These are phyloP conservation scores for Alternaria dauci DNA, from an alignment of 2,329 filamentous ascomycete genomes.

Conservation along the genomic window DNA sequence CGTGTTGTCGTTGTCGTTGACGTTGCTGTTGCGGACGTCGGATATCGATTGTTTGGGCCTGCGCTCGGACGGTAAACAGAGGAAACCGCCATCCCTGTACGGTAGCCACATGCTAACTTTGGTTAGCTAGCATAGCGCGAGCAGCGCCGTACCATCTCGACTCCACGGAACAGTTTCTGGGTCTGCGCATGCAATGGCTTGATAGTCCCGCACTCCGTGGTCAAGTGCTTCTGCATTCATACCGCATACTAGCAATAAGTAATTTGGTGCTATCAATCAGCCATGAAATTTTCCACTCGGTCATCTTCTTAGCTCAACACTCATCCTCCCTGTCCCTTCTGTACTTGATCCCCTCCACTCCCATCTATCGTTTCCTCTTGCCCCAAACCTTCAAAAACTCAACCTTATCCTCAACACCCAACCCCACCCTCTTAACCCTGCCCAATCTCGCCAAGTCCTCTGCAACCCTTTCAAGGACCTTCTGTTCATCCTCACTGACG, in stretches of 20 bases:
- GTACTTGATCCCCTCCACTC: neutral
- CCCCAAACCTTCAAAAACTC: slow-evolving; percentile 80
- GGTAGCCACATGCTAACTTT: slow-evolving; percentile 8
- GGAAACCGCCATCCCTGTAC: slow-evolving; percentile 14
- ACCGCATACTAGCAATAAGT: too few relatives aligned
- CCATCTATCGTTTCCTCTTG: slow-evolving; percentile 46
- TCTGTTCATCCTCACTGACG: slow-evolving; percentile 63
- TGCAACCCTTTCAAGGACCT: slow-evolving; percentile 77
- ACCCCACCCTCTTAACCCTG: slow-evolving; percentile 84
- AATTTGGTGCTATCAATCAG: too few relatives aligned
- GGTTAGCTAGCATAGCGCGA: slow-evolving; percentile 4
- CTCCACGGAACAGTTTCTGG: too few relatives aligned
- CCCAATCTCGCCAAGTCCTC: slow-evolving; percentile 89
- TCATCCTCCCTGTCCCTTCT: neutral
- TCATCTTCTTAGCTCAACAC: neutral
- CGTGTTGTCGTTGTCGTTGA: slow-evolving; percentile 11
- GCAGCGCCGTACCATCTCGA: neutral
- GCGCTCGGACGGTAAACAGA: slow-evolving; percentile 22
- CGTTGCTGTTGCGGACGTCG: slow-evolving; percentile 10
- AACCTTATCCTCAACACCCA: slow-evolving; percentile 83
- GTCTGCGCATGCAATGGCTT: too few relatives aligned
- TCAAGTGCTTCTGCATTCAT: too few relatives aligned
- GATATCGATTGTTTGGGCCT: slow-evolving; percentile 20
- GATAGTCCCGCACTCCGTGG: too few relatives aligned
- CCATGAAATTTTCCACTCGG: neutral